Conservation (phyloP, 257 asterid species). For the Primulina huaijiensis region DNA sequence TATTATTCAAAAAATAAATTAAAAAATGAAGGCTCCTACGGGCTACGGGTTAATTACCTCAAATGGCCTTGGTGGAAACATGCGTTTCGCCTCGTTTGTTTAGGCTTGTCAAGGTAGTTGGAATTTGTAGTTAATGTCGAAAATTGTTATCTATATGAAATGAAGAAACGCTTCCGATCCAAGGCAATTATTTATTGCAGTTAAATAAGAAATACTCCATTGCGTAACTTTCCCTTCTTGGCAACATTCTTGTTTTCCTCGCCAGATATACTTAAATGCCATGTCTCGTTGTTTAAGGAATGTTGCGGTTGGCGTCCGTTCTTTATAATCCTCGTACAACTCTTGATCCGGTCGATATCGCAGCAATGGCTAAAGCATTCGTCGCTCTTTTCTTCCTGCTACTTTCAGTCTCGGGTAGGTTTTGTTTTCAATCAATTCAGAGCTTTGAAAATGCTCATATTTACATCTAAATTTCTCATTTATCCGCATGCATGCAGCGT, state of each 20-base stretch:
- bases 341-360: no score
- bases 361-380: conserved; percentile 38
- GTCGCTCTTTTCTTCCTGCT: conserved; percentile 23
- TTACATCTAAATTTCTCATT: neutral
- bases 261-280: neutral
- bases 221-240: neutral
- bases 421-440: no score
- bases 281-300: neutral
- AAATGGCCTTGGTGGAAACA: neutral
- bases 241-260: neutral
- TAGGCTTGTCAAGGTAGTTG: neutral
- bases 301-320: neutral
- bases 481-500: neutral
- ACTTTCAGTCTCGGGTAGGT: conserved; percentile 34
- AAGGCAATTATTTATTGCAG: neutral
- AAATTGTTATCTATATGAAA: neutral
- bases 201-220: no score
- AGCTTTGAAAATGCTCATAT: neutral
- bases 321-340: neutral
- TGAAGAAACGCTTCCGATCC: neutral
- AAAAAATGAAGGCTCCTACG: no score
- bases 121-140: neutral
- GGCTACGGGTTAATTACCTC: neutral
- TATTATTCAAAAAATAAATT: no score
- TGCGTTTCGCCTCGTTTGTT: neutral